A percentile compares a stretch with the other conserved stretches of the same genome.
Evolutionary conservation across 1,284 basidiomycete species (phyloP).

Genomic region (Fomes fomentarius): DNA sequence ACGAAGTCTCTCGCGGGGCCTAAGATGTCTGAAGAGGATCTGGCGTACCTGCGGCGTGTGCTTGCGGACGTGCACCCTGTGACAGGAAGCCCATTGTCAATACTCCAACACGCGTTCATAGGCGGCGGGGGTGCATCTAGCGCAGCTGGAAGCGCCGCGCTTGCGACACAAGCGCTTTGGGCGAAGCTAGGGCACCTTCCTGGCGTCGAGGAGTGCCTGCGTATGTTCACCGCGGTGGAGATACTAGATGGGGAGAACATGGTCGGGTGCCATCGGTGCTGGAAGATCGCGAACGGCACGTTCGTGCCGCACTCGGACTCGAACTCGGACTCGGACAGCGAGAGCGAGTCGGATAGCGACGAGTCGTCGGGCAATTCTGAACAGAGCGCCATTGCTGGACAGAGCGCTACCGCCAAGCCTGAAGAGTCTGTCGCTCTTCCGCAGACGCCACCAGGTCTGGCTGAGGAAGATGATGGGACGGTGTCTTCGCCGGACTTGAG

Average conservation of each 20-base stretch:
- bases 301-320: constrained; percentile 42
- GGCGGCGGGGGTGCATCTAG: constrained; percentile 5
- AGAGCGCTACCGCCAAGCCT: constrained; percentile 16
- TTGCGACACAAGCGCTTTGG: constrained; percentile 44
- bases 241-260: constrained; percentile 92
- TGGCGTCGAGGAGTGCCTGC: constrained; percentile 74
- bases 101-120: constrained; percentile 41
- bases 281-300: constrained; percentile 81
- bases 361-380: constrained; percentile 16
- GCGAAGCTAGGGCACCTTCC: constrained; percentile 54
- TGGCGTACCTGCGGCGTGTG: constrained; percentile 64
- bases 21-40: constrained; percentile 56
- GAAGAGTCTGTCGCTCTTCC: constrained; percentile 2
- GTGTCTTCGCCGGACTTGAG: constrained; percentile 26
- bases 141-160: constrained; percentile 21
- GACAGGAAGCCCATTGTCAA: constrained; percentile 43
- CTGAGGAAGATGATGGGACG: constrained; percentile 10
- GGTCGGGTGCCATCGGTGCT: constrained; percentile 91
- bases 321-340: constrained; percentile 37
- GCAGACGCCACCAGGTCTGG: constrained; percentile 1
- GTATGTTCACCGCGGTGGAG: constrained; percentile 89
- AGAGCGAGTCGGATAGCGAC: constrained; percentile 25
- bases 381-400: constrained; percentile 23
- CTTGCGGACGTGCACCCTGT: constrained; percentile 59
- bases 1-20: constrained; percentile 46